These are phyloP conservation scores for Komagataea norvegica DNA, from an alignment of 1,139 yeast genomes.

Conservation along the genomic window DNA sequence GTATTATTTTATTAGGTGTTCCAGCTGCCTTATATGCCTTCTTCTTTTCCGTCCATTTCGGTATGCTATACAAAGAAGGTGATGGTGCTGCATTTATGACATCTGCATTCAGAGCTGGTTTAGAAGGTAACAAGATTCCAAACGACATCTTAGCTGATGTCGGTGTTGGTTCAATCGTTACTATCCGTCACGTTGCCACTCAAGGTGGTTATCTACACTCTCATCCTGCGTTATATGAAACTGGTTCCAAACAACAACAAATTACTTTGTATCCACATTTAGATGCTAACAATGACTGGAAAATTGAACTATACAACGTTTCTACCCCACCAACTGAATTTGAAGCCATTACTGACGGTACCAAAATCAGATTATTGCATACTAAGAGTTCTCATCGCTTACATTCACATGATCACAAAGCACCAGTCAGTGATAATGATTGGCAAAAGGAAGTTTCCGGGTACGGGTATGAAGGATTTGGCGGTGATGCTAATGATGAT, in stretches of 20 bases:
- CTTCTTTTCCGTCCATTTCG: constrained; percentile 79
- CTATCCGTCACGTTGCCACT: constrained; percentile 79
- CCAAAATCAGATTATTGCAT: constrained; percentile 76
- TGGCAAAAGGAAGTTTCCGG: constrained; percentile 95
- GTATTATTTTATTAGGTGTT: constrained; percentile 56
- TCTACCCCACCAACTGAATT: constrained; percentile 48
- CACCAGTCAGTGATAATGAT: constrained; percentile 87
- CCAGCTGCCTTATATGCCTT: constrained; percentile 64
- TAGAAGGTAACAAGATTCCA: constrained; percentile 70
- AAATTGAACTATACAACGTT: constrained; percentile 56
- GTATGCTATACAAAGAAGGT: constrained; percentile 66
- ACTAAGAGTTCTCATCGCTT: constrained; percentile 67
- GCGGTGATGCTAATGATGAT: constrained; percentile 94
- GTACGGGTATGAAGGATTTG: constrained; percentile 88
- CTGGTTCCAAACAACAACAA: constrained; percentile 96
- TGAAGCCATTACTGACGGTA: constrained; percentile 68
- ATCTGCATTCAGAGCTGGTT: constrained; percentile 78
- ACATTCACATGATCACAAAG: constrained; percentile 94
- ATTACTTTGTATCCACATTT: constrained; percentile 89
- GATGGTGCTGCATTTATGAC: constrained; percentile 89
- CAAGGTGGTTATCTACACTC: constrained; percentile 96
- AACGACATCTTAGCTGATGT: constrained; percentile 69
- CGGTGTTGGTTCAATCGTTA: constrained; percentile 77
- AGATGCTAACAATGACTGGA: constrained; percentile 86
- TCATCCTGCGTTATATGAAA: constrained; percentile 76